Conservation (phyloP, 2,329 filamentous ascomycete genomes). For the Beauveria varroae region DNA sequence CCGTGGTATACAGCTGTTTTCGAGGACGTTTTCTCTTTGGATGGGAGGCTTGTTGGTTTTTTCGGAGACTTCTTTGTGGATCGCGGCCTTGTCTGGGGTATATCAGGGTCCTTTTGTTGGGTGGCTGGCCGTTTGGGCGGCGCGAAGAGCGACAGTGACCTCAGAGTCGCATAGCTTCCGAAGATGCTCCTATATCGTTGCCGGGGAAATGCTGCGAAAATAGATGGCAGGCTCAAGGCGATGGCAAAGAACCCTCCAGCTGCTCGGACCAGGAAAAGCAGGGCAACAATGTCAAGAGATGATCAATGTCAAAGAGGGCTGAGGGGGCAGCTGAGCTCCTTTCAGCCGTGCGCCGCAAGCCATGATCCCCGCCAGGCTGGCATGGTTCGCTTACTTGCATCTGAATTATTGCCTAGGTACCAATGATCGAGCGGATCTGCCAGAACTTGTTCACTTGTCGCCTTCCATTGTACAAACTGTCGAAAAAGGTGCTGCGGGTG, state of each 20-base stretch:
- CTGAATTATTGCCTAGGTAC: too few relatives aligned
- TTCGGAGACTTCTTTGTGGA: neutral
- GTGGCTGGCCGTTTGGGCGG: neutral
- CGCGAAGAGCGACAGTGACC: neutral
- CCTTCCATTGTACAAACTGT: neutral
- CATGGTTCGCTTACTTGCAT: neutral
- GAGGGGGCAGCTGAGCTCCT: constrained; percentile 5
- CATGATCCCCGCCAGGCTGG: neutral
- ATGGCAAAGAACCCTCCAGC: too few relatives aligned
- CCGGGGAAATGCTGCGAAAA: neutral
- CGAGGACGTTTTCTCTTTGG: too few relatives aligned
- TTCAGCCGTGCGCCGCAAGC: constrained; percentile 5
- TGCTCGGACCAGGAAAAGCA: too few relatives aligned
- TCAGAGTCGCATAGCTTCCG: neutral
- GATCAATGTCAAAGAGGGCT: neutral
- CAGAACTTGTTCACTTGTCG: neutral
- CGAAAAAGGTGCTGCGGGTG: too few relatives aligned
- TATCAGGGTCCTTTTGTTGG: neutral
- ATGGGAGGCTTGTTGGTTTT: too few relatives aligned
- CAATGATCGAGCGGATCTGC: too few relatives aligned
- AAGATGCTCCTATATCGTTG: neutral
- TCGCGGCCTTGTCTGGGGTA: neutral
- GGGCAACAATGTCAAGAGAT: neutral
- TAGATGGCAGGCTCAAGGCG: neutral
- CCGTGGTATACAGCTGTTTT: too few relatives aligned